Base-by-base conservation (phyloP, 495 filamentous ascomycete species). In the Talaromyces liani region DNA sequence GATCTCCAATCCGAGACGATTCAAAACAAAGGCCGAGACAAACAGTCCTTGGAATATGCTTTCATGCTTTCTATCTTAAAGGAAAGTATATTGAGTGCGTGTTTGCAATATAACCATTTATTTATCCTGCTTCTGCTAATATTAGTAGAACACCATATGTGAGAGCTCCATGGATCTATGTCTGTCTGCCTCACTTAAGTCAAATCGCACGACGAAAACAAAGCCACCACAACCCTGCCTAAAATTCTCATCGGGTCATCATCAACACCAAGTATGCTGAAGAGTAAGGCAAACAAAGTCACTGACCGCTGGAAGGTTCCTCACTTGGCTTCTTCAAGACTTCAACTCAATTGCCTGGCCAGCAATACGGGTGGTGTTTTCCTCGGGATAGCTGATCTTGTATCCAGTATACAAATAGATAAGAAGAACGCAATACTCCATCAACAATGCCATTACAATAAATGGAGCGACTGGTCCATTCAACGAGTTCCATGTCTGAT, bases 361-460 rank as follows among this genome's bases (percentile, higher is more conserved):
- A 22, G 56, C 16, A 33, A 12, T 36, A 58, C 4, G 18, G 22
- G 56, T 1, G 16, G 56, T 4, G 16, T 12, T 7, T 58, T 36
- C n/a, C 56, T 58, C 14, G 9, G 31, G 8, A 36, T n/a, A 58
- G 8, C 27, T 33, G 9, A 75, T 70, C 0, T 63, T 29, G 63
- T 73, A 66, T 2, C 73, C 70, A 3, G 69, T 69, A 6, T 34
- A 47, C 10, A 75, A 62, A 56, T 71, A 73, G 27, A 71, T 67
- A 9, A 47, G 59, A 2, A 75, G 65, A 22, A 75, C 73, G 14
- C 45, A 61, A 55, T 70, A 73, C 45, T 75, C 72, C 70, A 73
- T 72, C 10, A 74, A 3, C 49, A 74, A 31, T 6, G 63, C 72
- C 73, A 76, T 72, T 4, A 71, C 25, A 25, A 74, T 47, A 54